Evolutionary conservation across 148 eudicot genomes (phyloP), one percentile per base, ranked within the genome.

Genomic region (Rhododendron ovatum): DNA sequence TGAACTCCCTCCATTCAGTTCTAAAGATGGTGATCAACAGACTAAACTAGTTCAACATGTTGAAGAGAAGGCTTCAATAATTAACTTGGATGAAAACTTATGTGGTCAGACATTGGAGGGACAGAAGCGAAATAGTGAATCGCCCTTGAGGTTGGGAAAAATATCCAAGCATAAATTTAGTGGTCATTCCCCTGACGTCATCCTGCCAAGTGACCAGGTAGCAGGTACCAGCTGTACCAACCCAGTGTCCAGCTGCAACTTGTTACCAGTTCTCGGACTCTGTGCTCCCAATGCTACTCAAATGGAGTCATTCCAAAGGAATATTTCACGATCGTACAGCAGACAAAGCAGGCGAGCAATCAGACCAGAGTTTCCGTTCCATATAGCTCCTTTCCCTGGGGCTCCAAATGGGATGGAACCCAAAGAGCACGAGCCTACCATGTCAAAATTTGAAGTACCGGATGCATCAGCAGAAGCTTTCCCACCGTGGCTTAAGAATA

Each of bases 201-300:
- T 83, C 37, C 67, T 28, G 83, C 89, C 84, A 77, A 84, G 57
- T 87, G 89, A 90, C 51, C 90, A 86, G 75, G 80, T 85, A 26
- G 86, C 76, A 53, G 89, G 84, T 57, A 74, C 83, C 77, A 87
- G 89, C 87, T 78, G 83, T 80, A 85, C 87, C 8, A 88, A 79
- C 75, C 88, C 89, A 2, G 84, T 77, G 82, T 83, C 88, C 45
- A 78, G 88, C 83, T 84, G 82, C 87, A 85, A 87, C 81, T 86
- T 89, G 80, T 85, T 90, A 86, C 95, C 98, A 39, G 94, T 98
- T 81, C 90, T 98, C 77, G 99, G 98, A 84, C 92, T 98, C 22
- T 93, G 94, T 94, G 99, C 99, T 80, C 98, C 99, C 22, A 98
- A 95, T 91, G 98, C 98, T 73, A 84, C 83, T 80, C 93, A 89